A percentile compares a stretch with the other conserved stretches of the same genome.
These are phyloP conservation scores for Astraeus odoratus DNA, from an alignment of 768 basidiomycete species.

Conservation along the genomic window DNA sequence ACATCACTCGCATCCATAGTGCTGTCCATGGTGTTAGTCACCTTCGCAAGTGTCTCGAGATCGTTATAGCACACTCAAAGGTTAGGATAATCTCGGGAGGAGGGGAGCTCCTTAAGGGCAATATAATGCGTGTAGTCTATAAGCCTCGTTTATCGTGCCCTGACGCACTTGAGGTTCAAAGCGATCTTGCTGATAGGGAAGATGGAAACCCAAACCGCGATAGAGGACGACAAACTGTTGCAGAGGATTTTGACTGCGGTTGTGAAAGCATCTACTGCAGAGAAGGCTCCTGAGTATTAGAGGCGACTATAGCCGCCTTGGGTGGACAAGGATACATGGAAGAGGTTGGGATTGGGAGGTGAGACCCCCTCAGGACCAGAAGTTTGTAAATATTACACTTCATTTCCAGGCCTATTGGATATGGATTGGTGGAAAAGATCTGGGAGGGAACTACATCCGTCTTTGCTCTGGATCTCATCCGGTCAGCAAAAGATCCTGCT, in stretches of 20 bases:
- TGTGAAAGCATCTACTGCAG: constrained; percentile 63
- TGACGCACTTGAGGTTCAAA: constrained; percentile 59
- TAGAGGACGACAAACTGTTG: constrained; percentile 41
- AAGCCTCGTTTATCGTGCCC: constrained; percentile 56
- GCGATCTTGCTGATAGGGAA: constrained; percentile 53
- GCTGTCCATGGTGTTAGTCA: constrained; percentile 48
- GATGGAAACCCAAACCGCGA: constrained; percentile 49
- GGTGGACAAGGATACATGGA: constrained; percentile 84
- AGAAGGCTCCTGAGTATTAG: constrained; percentile 59
- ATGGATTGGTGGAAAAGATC: constrained; percentile 71
- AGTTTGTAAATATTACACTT: background rate
- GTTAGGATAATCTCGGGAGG: constrained; percentile 53
- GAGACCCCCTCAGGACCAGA: constrained; percentile 8
- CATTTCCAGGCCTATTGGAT: constrained; percentile 44
- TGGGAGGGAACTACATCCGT: constrained; percentile 77
- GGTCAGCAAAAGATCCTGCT: constrained; percentile 42
- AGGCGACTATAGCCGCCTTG: constrained; percentile 66
- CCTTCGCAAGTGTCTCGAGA: constrained; percentile 56
- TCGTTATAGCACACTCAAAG: constrained; percentile 56
- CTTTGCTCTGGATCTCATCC: constrained; percentile 57
- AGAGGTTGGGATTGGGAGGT: constrained; percentile 64
- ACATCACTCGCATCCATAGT: constrained; percentile 71
- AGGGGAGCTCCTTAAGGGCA: constrained; percentile 42
- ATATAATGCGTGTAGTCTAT: constrained; percentile 56
- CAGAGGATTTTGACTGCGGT: constrained; percentile 63